Percentiles rank a stretch among this genome's conserved stretches.
Evolutionary conservation across 257 asterid genomes (phyloP).

Genomic region (Nicotiana knightiana): DNA sequence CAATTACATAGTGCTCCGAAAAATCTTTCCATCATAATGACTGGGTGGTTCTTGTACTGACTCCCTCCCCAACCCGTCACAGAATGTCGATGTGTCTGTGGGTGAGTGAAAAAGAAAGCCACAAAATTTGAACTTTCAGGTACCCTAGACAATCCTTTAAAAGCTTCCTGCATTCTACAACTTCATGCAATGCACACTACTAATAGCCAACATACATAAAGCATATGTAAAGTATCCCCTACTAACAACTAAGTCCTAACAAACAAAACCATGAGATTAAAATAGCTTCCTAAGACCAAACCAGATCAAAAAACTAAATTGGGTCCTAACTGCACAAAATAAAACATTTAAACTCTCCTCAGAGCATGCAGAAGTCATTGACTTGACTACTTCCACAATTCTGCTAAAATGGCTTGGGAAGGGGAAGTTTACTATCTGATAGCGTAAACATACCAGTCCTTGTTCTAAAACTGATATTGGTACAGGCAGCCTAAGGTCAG

Average conservation of each 20-base stretch:
- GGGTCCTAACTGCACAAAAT: background rate
- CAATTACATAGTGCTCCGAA: background rate
- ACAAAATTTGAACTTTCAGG: background rate
- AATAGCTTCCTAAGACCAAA: background rate
- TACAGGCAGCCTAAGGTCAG: slow-evolving; percentile 71
- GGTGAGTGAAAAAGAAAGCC: background rate
- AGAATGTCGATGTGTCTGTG: background rate
- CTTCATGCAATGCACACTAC: background rate
- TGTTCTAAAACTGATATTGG: slow-evolving; percentile 75
- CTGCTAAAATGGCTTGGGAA: background rate
- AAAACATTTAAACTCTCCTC: background rate
- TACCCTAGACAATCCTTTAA: background rate
- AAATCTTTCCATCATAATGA: background rate
- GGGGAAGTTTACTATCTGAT: background rate
- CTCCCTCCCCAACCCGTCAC: background rate
- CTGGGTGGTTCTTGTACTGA: background rate
- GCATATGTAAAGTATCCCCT: background rate
- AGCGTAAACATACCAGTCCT: slow-evolving; percentile 54
- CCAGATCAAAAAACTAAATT: background rate
- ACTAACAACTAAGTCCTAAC: background rate
- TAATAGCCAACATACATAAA: background rate
- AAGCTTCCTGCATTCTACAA: background rate
- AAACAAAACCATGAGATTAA: background rate
- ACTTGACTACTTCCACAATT: background rate
- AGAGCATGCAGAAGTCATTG: background rate